Evolutionary conservation across 2,329 filamentous ascomycete genomes (phyloP), one percentile per base, ranked within the genome.

Genomic region (Hymenoscyphus fructigenus): DNA sequence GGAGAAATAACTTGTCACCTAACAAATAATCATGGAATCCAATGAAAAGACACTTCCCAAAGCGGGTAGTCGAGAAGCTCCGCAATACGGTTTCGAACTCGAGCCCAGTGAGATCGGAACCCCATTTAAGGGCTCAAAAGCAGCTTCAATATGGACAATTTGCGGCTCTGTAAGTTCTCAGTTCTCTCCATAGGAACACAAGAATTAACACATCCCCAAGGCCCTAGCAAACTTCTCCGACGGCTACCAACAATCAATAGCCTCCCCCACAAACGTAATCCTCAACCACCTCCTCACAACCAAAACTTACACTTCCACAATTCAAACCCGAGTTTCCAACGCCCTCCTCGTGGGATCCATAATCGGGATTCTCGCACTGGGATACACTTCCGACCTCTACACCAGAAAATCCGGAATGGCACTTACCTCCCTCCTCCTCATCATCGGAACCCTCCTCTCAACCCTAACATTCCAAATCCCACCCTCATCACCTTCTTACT

Each of bases 401-500:
- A 75, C 73, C 7, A 73, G 75, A 4, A 77, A 76, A 60, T 71
- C 71, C 2, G 74, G 75, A 5, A 74, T 77, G 68, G 66, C 75
- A 12, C 66, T 76, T 20, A 76, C 75, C 5, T 75, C 74, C 15
- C 67, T 63, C 0, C 65, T 76, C 7, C 75, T 76, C 1, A 70
- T 75, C 17, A 61, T 76, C 32, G 75, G 75, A 0, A 75, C 71
- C 36, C 63, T 77, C 2, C 72, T 80, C 74, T 72, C 78, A 3
- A 74, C 75, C 2, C 64, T 80, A 56, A 76, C 76, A 1, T 73
- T 80, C 36, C 73, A 77, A 47, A 74, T 80, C 3, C 53, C 69
- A 0, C 63, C 67, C 5, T 41, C 67, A 3, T 55, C 68, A 7
- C 5, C 44, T 4, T 50, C 44, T 9, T 23, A 50, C 44, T 50